Base-by-base conservation (phyloP, 306 rosid genomes). In the Coriaria nepalensis region DNA sequence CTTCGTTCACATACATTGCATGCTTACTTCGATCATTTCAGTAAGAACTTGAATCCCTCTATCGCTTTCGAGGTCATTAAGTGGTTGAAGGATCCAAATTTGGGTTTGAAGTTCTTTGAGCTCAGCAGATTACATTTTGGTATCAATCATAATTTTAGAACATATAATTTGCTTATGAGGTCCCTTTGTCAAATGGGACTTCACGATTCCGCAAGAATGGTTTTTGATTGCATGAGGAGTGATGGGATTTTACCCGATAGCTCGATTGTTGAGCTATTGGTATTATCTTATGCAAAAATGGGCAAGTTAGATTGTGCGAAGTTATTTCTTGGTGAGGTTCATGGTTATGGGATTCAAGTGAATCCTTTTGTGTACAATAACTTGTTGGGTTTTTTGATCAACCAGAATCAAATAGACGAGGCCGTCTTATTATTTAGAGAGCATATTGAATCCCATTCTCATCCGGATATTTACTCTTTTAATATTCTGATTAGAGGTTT, bases 401-500 rank as follows among this genome's bases (percentile, higher is more conserved):
- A 68, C 43, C 69, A 43, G 47, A 68, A 65, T 62, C 76, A 50
- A 44, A 70, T 78, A 52, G 58, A 53, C 33, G 87, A 76, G 61
- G 93, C 88, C 37, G 61, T 87, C 66, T 34, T 57, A 57, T 63
- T 87, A 29, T 67, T 87, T 45, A 80, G 69, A 61, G 87, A 83
- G 67, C 78, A 69, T 40, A 52, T 61, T 50, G 72, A 63, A 47
- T 72, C 53, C 4, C 52, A 58, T 57, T 65, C 47, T 52, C 10
- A 0, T 48, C 69, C 79, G 3, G 86, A 80, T 57, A 72, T 64
- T 6, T 76, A 73, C 52, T 78, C 82, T 35, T 87, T 80, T 68
- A 87, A 87, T 68, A 72, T 83, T 65, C 59, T 87, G 36, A 73
- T 87, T 60, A 68, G 64, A 60, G 96, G 85, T 52, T 67, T 83